Percentiles rank a stretch among this genome's conserved stretches.
Conservation (phyloP, 75 land plant genomes). For the Gnetum montanum region DNA sequence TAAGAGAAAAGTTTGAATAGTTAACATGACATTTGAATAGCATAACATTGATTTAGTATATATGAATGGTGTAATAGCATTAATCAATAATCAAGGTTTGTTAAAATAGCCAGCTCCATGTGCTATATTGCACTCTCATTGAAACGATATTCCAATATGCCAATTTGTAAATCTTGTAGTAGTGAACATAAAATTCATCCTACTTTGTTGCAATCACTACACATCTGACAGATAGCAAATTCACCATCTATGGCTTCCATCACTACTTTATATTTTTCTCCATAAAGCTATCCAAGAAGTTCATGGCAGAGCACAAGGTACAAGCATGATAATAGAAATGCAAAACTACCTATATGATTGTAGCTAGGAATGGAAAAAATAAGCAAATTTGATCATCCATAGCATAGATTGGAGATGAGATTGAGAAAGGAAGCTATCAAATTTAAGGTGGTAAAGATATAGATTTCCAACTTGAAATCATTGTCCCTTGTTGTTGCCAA, state of each 20-base stretch:
- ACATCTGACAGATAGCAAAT: constrained; percentile 29
- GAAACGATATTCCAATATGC: constrained; percentile 16
- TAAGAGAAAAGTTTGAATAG: neutral
- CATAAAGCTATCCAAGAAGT: constrained; percentile 28
- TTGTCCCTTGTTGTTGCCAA: neutral
- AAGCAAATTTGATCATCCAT: constrained; percentile 3
- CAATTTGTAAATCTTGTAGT: constrained; percentile 16
- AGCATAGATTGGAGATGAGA: neutral
- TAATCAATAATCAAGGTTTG: constrained; percentile 33
- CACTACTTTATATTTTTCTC: constrained; percentile 10
- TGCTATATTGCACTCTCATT: constrained; percentile 26
- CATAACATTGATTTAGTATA: constrained; percentile 13
- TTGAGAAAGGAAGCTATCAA: neutral
- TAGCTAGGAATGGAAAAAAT: neutral
- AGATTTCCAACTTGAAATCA: neutral
- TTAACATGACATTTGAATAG: neutral
- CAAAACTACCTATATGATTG: constrained; percentile 21
- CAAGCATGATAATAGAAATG: constrained; percentile 13
- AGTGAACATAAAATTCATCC: constrained; percentile 31
- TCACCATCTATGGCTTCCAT: constrained; percentile 27
- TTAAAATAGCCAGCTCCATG: constrained; percentile 35
- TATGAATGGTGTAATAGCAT: constrained; percentile 31
- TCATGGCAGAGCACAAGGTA: constrained; percentile 22
- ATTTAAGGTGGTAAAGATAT: neutral
- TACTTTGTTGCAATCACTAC: constrained; percentile 36